Evolutionary conservation across 257 asterid genomes (phyloP), one percentile per base, ranked within the genome.

Genomic region (Nyctanthes arbortristis): DNA sequence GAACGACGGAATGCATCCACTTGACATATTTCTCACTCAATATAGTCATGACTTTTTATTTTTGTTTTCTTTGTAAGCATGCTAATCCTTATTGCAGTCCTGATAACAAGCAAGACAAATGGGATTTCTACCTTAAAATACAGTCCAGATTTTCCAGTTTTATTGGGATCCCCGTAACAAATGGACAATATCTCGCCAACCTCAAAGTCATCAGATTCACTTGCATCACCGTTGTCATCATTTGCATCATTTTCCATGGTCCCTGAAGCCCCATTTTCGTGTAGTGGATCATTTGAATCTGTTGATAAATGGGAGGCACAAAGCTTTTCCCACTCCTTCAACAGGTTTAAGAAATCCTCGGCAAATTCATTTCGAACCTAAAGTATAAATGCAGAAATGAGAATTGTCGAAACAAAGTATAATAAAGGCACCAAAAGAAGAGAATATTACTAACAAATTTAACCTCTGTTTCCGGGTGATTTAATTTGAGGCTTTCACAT

Each of bases 401-500:
- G 3, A 27, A 27, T 9, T 11, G 1, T 3, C 35, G 22, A n/a
- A 54, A 49, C 45, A 65, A 55, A 61, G 31, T 27, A 22, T 39
- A 27, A 20, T 71, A 31, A 29, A 45, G 13, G 35, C 25, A 29
- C 33, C 39, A 29, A 35, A 22, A 33, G 2, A 72, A 32, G 34
- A 43, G 7, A 18, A 22, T 32, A 32, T 35, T 39, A 0, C 8
- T 52, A 52, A 28, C 16, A 24, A 12, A 72, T 37, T 59, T n/a
- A 61, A 92, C 98, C 92, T 84, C 78, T 0, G 97, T 88, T 76
- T 88, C 92, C 0, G 94, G 96, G 55, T 93, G 98, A 54, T 90
- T 93, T 40, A 81, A 69, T 54, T 59, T 84, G 40, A 93, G 78
- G 55, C 96, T 90, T 25, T 84, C 80, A 75, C 96, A 90, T 7